Conservation (phyloP, 768 basidiomycete genomes). For the Amanita polypyramis region DNA sequence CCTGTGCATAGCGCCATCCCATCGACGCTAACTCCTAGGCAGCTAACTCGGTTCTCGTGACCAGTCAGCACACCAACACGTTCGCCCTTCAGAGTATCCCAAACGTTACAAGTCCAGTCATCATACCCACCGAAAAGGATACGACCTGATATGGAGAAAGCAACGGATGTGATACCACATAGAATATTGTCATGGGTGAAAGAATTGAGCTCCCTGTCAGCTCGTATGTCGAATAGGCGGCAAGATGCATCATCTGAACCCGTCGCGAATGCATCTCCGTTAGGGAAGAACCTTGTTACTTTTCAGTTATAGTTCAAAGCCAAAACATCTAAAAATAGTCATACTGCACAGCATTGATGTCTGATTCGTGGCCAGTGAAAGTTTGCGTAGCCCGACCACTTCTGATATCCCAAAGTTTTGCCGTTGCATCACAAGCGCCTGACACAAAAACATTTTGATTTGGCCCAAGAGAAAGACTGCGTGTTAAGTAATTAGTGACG, state of each 20-base stretch:
- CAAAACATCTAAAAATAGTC: conserved; percentile 19
- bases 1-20: conserved; percentile 99
- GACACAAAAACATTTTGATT: conserved; percentile 96
- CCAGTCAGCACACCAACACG: conserved; percentile 95
- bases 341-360: conserved; percentile 98
- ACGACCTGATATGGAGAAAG: conserved; percentile 95
- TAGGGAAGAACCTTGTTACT: conserved; percentile 86
- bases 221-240: conserved; percentile 94
- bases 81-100: conserved; percentile 98
- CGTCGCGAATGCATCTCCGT: conserved; percentile 97
- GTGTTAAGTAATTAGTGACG: conserved; percentile 9
- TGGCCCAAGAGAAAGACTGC: conserved; percentile 86
- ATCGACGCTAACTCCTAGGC: conserved; percentile 90
- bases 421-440: conserved; percentile 96
- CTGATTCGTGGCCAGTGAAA: conserved; percentile 96
- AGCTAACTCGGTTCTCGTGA: conserved; percentile 96
- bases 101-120: conserved; percentile 99
- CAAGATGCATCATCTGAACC: conserved; percentile 99
- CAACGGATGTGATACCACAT: conserved; percentile 97
- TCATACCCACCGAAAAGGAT: conserved; percentile 98
- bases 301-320: conserved; percentile 9
- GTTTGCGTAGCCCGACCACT: conserved; percentile 97
- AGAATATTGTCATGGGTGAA: conserved; percentile 99
- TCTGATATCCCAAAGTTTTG: conserved; percentile 98
- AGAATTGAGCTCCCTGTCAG: conserved; percentile 92